Conservation (phyloP, 2,329 filamentous ascomycete species). For the Alternaria tenuissima region DNA sequence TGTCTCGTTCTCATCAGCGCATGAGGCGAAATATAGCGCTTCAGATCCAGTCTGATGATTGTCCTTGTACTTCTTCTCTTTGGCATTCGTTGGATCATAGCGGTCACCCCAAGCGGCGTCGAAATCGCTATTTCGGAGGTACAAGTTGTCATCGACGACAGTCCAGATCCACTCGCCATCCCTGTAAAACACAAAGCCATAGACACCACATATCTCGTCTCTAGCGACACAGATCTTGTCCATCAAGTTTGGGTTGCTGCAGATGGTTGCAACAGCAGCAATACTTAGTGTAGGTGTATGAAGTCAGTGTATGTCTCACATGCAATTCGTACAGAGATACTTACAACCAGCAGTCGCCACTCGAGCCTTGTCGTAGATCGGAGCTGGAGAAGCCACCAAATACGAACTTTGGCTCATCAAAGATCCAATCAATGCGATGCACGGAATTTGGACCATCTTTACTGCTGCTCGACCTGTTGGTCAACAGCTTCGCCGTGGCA, state of each 20-base stretch:
- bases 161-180: slow-evolving; percentile 77
- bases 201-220: slow-evolving; percentile 78
- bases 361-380: slow-evolving; percentile 78
- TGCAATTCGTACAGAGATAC: too few relatives aligned
- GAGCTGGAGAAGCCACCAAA: slow-evolving; percentile 78
- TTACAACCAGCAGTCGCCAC: slow-evolving; percentile 82
- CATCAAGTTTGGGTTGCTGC: slow-evolving; percentile 74
- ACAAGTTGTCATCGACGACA: slow-evolving; percentile 90
- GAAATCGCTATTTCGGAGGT: slow-evolving; percentile 78
- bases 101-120: slow-evolving; percentile 73
- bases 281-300: slow-evolving; percentile 51
- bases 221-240: slow-evolving; percentile 76
- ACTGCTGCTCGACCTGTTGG: slow-evolving; percentile 27
- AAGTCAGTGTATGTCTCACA: too few relatives aligned
- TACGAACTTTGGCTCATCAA: slow-evolving; percentile 77
- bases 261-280: slow-evolving; percentile 78
- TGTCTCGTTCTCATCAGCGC: slow-evolving; percentile 77
- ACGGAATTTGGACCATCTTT: slow-evolving; percentile 31
- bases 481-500: slow-evolving; percentile 70
- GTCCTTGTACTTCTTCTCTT: slow-evolving; percentile 69
- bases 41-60: slow-evolving; percentile 77
- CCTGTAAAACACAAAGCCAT: slow-evolving; percentile 84
- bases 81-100: slow-evolving; percentile 67
- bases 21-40: slow-evolving; percentile 80
- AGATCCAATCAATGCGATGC: slow-evolving; percentile 69